Evolutionary conservation across 441 rosid species (phyloP), one percentile per base, ranked within the genome.

Genomic region (Populus trichocarpa): DNA sequence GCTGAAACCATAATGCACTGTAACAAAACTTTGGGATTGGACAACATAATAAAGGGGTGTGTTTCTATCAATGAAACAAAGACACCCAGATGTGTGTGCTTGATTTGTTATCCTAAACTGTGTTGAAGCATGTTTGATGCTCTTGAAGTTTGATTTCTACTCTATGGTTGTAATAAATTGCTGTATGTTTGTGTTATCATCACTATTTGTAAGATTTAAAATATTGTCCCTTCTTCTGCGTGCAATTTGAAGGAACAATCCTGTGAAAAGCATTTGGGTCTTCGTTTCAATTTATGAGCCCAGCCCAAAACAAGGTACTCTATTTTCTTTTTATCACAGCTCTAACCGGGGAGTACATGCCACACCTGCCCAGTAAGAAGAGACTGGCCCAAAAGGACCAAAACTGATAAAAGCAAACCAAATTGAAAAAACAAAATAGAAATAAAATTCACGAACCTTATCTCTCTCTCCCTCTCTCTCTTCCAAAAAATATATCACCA

Each of bases 1-100:
- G 83, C 71, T 67, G 3, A 78, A 69, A 67, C 81, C 75, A 80
- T 78, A 68, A 71, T 84, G 82, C 78, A 40, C 6, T 73, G 28
- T 64, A 57, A 59, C 25, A 33, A 40, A 42, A 38, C 25, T 35
- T 65, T n/a, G 12, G 53, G 12, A 22, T 64, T 8, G 5, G 35
- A 23, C 20, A 50, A 69, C 28, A 67, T 50, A 75, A 33, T 65
- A 73, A 75, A 73, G 50, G 81, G 82, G 40, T 14, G 57, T 14
- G 59, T 63, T 35, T 68, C 11, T 50, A 25, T 68, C 71, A 28
- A 30, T 80, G 71, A 50, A 67, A 75, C 70, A 69, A 46, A 28
- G 57, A 30, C 32, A 71, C 69, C 23, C 46, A 50, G 40, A 71
- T 33, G 20, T 38, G 63, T 76, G 77, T 26, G 70, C 67, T 63